Percentiles rank a stretch among this genome's conserved stretches.
Evolutionary conservation across 2,329 filamentous ascomycete species (phyloP).

Genomic region (Nemania sp.): DNA sequence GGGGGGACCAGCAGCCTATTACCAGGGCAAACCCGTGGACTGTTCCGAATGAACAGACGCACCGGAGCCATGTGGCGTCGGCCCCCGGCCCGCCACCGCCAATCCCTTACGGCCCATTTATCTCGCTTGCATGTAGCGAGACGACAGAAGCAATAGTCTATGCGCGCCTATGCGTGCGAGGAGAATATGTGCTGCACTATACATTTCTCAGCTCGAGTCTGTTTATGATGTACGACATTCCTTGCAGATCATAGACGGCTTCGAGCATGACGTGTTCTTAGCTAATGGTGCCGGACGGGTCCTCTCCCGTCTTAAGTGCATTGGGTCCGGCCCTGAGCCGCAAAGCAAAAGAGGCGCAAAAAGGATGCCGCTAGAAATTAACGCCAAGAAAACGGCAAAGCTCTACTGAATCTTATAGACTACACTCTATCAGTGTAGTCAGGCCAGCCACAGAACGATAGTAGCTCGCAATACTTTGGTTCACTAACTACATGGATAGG

Average conservation of each 20-base stretch:
- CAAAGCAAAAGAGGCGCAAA: conserved; percentile 9
- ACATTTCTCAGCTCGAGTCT: conserved; percentile 15
- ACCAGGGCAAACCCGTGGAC: not conserved
- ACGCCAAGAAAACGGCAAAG: conserved; percentile 6
- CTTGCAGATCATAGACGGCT: conserved; percentile 19
- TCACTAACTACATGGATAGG: not conserved
- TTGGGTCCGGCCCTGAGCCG: conserved; percentile 27
- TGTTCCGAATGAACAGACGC: conserved; percentile 1
- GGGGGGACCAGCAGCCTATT: not conserved
- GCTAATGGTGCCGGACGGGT: not conserved
- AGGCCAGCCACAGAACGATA: conserved; percentile 19
- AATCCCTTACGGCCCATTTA: conserved; percentile 21
- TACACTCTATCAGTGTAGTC: not conserved
- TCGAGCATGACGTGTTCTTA: conserved; percentile 21
- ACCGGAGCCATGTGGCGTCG: conserved; percentile 21
- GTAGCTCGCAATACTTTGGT: not conserved
- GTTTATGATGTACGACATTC: not conserved
- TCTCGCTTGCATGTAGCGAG: conserved; percentile 11
- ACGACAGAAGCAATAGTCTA: conserved; percentile 32
- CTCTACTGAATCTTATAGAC: conserved; percentile 3
- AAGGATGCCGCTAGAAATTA: conserved; percentile 12
- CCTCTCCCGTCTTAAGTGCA: conserved; percentile 8
- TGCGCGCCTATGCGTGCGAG: conserved; percentile 19
- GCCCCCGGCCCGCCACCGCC: conserved; percentile 2
- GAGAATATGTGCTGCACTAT: conserved; percentile 4